Evolutionary conservation across 345 rosid genomes (phyloP).

Genomic region (Ceriops zippeliana): DNA sequence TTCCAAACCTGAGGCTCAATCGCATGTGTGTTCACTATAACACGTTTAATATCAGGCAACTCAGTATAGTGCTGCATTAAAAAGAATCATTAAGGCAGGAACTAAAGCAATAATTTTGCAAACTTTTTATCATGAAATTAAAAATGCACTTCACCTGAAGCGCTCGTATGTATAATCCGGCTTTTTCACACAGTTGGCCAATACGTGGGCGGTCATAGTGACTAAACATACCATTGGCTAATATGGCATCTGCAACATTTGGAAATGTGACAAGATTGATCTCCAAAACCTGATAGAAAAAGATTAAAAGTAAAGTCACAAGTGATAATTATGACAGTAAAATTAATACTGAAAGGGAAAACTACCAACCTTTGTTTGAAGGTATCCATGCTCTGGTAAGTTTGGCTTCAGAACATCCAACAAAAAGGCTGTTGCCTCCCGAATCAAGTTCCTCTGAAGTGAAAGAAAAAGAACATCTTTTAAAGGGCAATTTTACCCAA

Average conservation of each 20-base stretch:
- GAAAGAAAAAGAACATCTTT: background rate
- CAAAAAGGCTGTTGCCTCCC: slow-evolving; percentile 98
- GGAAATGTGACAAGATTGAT: slow-evolving; percentile 30
- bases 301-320: background rate
- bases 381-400: slow-evolving; percentile 85
- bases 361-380: slow-evolving; percentile 76
- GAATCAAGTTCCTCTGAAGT: slow-evolving; percentile 83
- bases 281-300: slow-evolving; percentile 19
- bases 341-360: background rate
- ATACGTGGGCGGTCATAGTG: slow-evolving; percentile 28
- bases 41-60: slow-evolving; percentile 96
- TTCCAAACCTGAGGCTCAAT: slow-evolving; percentile 92
- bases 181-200: slow-evolving; percentile 30
- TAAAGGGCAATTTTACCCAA: background rate
- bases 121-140: background rate
- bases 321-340: background rate
- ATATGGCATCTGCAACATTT: slow-evolving; percentile 27
- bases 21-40: slow-evolving; percentile 97
- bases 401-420: slow-evolving; percentile 95
- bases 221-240: slow-evolving; percentile 30
- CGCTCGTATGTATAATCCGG: slow-evolving; percentile 24
- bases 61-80: slow-evolving; percentile 89
- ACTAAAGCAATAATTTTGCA: background rate
- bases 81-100: background rate
- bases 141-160: slow-evolving; percentile 16